These are phyloP conservation scores for Ogataea parapolymorpha DNA, from an alignment of 805 yeast species.

Conservation along the genomic window DNA sequence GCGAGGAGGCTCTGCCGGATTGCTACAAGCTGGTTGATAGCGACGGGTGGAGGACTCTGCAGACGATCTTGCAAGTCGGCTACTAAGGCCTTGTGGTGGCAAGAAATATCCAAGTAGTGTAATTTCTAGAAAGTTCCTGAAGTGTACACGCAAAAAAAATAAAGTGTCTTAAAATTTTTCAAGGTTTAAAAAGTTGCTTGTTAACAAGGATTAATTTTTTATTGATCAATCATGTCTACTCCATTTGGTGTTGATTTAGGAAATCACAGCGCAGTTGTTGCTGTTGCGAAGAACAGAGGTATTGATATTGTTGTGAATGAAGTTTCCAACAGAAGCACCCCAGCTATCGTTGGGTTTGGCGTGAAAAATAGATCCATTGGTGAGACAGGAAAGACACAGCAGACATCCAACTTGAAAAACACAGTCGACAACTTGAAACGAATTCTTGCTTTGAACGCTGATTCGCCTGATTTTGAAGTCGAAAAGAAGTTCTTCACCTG, in stretches of 20 bases:
- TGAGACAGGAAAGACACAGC: conserved; percentile 94
- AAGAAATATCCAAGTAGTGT: conserved; percentile 7
- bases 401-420: conserved; percentile 93
- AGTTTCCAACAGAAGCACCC: conserved; percentile 96
- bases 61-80: conserved; percentile 41
- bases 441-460: conserved; percentile 71
- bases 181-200: conserved; percentile 10
- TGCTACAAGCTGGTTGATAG: conserved; percentile 49
- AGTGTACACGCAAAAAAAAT: conserved; percentile 9
- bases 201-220: neutral
- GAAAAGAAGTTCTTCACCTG: conserved; percentile 76
- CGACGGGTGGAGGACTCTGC: conserved; percentile 81
- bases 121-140: conserved; percentile 18
- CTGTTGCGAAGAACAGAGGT: conserved; percentile 97
- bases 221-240: conserved; percentile 59
- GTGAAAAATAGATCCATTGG: conserved; percentile 86
- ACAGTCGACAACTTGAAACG: conserved; percentile 95
- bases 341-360: conserved; percentile 86
- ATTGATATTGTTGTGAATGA: conserved; percentile 97
- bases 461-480: conserved; percentile 70
- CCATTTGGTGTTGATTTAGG: conserved; percentile 99
- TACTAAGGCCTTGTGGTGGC: conserved; percentile 5
- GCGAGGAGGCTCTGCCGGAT: conserved; percentile 34
- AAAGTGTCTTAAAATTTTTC: conserved; percentile 16
- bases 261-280: conserved; percentile 88